A percentile compares a stretch with the other conserved stretches of the same genome.
phyloP scores from a whole-genome alignment of 371 early-diverging fungal genomes.

The Rhizopus stolonifer region DNA sequence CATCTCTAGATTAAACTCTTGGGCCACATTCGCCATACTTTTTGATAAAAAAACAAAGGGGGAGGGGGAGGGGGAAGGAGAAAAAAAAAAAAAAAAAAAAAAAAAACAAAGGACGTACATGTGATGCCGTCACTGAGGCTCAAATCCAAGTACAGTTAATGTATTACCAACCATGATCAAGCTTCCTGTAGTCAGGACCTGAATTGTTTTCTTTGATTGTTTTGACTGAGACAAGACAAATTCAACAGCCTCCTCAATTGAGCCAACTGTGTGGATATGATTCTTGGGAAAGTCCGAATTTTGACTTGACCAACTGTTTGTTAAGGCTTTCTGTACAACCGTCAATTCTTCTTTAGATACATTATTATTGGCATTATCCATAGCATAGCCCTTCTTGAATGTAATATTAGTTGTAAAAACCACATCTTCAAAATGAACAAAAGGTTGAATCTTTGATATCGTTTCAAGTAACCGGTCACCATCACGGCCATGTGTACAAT shows the following conservation, averaged over 20 bases:
- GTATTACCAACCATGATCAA: slow-evolving; percentile 90
- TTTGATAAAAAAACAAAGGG: neutral
- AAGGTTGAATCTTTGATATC: slow-evolving; percentile 39
- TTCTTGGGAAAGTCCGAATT: slow-evolving; percentile 30
- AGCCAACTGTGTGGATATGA: slow-evolving; percentile 47
- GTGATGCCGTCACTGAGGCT: slow-evolving; percentile 30
- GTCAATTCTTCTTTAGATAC: slow-evolving; percentile 59
- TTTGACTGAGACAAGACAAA: slow-evolving; percentile 48
- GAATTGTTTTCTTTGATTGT: slow-evolving; percentile 26
- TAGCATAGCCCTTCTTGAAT: slow-evolving; percentile 46
- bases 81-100: slow-evolving; percentile 1
- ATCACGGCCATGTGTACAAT: slow-evolving; percentile 83
- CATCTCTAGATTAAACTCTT: slow-evolving; percentile 23
- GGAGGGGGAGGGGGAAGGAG: neutral
- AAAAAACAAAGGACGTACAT: no score
- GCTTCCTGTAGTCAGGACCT: slow-evolving; percentile 90
- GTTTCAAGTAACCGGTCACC: slow-evolving; percentile 55
- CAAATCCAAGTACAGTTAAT: slow-evolving; percentile 64
- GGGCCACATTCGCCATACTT: slow-evolving; percentile 11
- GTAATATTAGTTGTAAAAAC: slow-evolving; percentile 80
- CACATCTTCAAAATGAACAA: slow-evolving; percentile 59
- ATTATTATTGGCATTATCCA: slow-evolving; percentile 68
- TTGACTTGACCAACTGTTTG: slow-evolving; percentile 49
- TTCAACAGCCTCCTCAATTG: slow-evolving; percentile 75
- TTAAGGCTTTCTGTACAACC: slow-evolving; percentile 52